Evolutionary conservation across 768 basidiomycete species (phyloP).

Genomic region (Mycena galopus): DNA sequence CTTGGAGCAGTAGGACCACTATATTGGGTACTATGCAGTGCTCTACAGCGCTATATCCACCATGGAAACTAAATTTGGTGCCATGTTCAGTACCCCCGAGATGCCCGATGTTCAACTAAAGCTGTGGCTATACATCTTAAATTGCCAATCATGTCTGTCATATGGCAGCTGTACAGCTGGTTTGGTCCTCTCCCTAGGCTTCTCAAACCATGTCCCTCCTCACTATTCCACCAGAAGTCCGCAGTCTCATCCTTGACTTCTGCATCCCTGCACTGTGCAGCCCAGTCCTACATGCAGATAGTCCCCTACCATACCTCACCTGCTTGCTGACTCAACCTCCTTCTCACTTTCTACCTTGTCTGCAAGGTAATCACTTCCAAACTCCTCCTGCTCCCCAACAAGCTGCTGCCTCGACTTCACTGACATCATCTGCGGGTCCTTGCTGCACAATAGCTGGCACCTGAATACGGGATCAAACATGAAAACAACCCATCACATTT

Average conservation of each 20-base stretch:
- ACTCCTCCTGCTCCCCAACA: constrained; percentile 16
- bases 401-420: constrained; percentile 25
- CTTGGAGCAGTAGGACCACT: too few relatives aligned
- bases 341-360: neutral
- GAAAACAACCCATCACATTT: constrained; percentile 18
- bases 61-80: too few relatives aligned
- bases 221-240: neutral
- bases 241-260: neutral
- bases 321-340: constrained; percentile 22
- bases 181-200: too few relatives aligned
- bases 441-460: neutral
- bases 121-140: too few relatives aligned
- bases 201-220: constrained; percentile 2
- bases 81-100: too few relatives aligned
- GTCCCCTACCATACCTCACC: neutral
- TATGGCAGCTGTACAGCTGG: too few relatives aligned
- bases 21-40: too few relatives aligned
- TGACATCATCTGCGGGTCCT: constrained; percentile 15
- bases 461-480: constrained; percentile 7
- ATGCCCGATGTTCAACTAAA: too few relatives aligned
- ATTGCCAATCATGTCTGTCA: too few relatives aligned
- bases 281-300: neutral
- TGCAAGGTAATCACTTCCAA: constrained; percentile 21
- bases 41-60: too few relatives aligned
- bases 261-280: neutral